Conservation (phyloP, 139 green algal genomes). For the Nannochloris sp. region DNA sequence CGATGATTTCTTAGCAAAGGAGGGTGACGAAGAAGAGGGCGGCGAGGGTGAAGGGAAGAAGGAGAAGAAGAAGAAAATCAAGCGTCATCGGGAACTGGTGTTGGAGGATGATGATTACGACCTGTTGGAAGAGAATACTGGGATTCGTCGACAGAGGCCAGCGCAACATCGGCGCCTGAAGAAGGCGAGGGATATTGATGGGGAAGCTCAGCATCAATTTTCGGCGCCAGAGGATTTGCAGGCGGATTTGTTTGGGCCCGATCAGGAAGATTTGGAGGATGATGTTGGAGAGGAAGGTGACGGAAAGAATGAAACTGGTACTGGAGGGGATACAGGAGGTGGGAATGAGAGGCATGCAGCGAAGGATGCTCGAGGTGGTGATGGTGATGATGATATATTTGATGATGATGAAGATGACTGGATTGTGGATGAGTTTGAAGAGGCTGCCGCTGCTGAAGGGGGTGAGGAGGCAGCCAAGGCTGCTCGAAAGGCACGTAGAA, state of each 20-base stretch:
- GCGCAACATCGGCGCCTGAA: slow-evolving; percentile 55
- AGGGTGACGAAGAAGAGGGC: slow-evolving; percentile 10
- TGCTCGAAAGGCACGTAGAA: slow-evolving; percentile 13
- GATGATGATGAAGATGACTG: slow-evolving; percentile 69
- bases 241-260: slow-evolving; percentile 63
- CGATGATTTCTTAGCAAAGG: slow-evolving; percentile 10
- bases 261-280: slow-evolving; percentile 23
- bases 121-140: slow-evolving; percentile 71
- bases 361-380: background rate
- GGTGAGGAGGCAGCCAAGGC: slow-evolving; percentile 12
- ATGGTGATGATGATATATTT: slow-evolving; percentile 17
- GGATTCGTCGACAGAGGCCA: slow-evolving; percentile 31
- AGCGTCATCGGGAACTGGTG: slow-evolving; percentile 35
- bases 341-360: background rate
- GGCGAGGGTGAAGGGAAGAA: background rate
- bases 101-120: slow-evolving; percentile 91
- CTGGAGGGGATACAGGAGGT: slow-evolving; percentile 1
- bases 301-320: background rate
- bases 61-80: slow-evolving; percentile 41
- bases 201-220: background rate
- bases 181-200: slow-evolving; percentile 34
- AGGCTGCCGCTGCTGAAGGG: slow-evolving; percentile 4
- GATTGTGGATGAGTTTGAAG: slow-evolving; percentile 73
- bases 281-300: slow-evolving; percentile 1
- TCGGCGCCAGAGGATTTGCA: slow-evolving; percentile 45